phyloP scores from a whole-genome alignment of 768 basidiomycete genomes.

The Tulasnella sp. region DNA sequence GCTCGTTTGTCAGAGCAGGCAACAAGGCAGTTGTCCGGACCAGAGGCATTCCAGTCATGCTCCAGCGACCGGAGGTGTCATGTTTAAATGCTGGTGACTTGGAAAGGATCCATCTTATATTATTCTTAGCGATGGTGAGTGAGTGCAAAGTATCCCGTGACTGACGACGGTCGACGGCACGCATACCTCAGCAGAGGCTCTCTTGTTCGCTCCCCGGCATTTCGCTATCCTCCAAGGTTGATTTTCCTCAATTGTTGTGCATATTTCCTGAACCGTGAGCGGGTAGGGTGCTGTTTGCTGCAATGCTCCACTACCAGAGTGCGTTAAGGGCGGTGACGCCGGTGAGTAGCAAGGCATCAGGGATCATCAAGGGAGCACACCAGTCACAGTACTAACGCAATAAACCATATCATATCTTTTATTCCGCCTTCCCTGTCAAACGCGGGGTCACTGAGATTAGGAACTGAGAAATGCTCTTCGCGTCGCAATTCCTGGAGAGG shows the following conservation, averaged over 20 bases:
- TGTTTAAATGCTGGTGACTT: too few relatives aligned
- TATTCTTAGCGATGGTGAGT: too few relatives aligned
- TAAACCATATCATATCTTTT: neutral
- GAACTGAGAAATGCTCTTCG: neutral
- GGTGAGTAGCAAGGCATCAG: neutral
- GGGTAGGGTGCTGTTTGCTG: neutral
- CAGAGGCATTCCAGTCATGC: too few relatives aligned
- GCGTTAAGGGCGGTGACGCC: neutral
- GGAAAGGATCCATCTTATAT: too few relatives aligned
- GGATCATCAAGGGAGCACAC: slow-evolving; percentile 33
- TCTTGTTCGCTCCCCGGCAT: neutral
- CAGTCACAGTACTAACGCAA: neutral
- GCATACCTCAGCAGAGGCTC: too few relatives aligned
- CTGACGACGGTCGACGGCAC: too few relatives aligned
- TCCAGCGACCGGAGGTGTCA: too few relatives aligned
- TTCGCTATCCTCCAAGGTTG: neutral
- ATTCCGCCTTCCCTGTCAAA: neutral
- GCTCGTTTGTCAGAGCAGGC: too few relatives aligned
- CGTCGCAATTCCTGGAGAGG: neutral
- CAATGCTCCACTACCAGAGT: neutral
- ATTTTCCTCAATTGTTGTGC: neutral
- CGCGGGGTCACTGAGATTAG: neutral
- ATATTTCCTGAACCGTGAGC: neutral
- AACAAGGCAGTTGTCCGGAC: too few relatives aligned
- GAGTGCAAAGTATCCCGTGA: too few relatives aligned